Conservation (phyloP, 2,329 filamentous ascomycete genomes). For the Alternaria triticina region DNA sequence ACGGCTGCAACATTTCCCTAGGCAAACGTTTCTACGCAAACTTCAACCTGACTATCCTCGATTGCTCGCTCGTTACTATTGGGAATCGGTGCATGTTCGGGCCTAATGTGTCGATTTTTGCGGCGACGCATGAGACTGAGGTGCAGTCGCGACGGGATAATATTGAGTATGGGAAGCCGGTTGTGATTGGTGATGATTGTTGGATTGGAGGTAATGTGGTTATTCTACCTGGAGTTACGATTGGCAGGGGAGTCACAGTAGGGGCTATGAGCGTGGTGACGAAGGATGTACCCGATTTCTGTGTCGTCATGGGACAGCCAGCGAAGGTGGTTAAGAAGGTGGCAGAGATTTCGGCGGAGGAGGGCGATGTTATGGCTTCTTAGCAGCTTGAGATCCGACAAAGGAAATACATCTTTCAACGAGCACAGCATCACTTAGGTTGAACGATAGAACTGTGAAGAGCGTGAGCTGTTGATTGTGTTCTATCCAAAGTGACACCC, state of each 20-base stretch:
- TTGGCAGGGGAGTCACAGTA: slow-evolving; percentile 75
- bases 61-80: slow-evolving; percentile 60
- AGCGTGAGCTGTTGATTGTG: neutral
- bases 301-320: slow-evolving; percentile 70
- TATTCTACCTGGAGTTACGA: slow-evolving; percentile 77
- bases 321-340: slow-evolving; percentile 61
- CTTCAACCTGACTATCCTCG: slow-evolving; percentile 61
- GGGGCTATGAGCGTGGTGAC: slow-evolving; percentile 86
- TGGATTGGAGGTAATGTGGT: slow-evolving; percentile 58
- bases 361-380: slow-evolving; percentile 1
- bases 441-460: neutral
- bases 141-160: slow-evolving; percentile 55
- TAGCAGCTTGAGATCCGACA: neutral
- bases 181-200: slow-evolving; percentile 54
- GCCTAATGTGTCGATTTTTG: slow-evolving; percentile 59
- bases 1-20: slow-evolving; percentile 69
- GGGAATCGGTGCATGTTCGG: slow-evolving; percentile 61
- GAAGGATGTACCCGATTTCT: slow-evolving; percentile 71
- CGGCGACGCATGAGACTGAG: slow-evolving; percentile 60
- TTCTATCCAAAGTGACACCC: neutral
- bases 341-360: slow-evolving; percentile 14
- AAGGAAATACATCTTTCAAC: neutral
- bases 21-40: slow-evolving; percentile 70
- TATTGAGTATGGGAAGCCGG: slow-evolving; percentile 58
- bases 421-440: neutral